Evolutionary conservation across 2,329 filamentous ascomycete genomes (phyloP).

Genomic region (Coniochaeta pulveracea): DNA sequence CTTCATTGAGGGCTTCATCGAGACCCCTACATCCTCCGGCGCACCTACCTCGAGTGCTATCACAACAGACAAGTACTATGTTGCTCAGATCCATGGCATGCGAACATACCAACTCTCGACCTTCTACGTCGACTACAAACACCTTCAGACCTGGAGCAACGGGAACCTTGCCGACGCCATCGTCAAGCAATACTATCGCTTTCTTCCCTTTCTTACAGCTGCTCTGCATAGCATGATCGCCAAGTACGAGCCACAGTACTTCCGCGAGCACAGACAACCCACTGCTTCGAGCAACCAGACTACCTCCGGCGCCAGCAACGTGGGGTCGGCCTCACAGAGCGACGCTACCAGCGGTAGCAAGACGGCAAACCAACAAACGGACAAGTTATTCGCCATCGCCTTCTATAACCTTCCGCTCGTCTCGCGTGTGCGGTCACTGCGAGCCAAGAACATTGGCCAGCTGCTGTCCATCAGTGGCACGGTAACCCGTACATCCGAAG

Average conservation of each 20-base stretch:
- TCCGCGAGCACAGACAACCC: constrained; percentile 80
- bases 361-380: constrained; percentile 87
- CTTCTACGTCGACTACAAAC: constrained; percentile 78
- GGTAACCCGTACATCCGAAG: constrained; percentile 92
- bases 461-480: constrained; percentile 94
- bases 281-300: constrained; percentile 62
- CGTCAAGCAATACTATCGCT: constrained; percentile 86
- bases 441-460: constrained; percentile 84
- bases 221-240: constrained; percentile 87
- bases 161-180: constrained; percentile 78
- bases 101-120: constrained; percentile 66
- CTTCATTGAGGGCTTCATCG: constrained; percentile 70
- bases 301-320: constrained; percentile 53
- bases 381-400: constrained; percentile 87
- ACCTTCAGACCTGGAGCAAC: constrained; percentile 66
- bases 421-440: constrained; percentile 72
- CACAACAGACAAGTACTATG: constrained; percentile 72
- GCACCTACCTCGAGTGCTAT: constrained; percentile 57
- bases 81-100: constrained; percentile 74
- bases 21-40: constrained; percentile 54
- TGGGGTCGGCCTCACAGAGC: constrained; percentile 49
- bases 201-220: constrained; percentile 80
- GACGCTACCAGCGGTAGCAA: constrained; percentile 51
- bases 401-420: constrained; percentile 90
- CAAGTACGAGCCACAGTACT: constrained; percentile 90